A percentile compares a stretch with the other conserved stretches of the same genome.
Conservation (phyloP, 768 basidiomycete genomes). For the Pisolithus marmoratus region DNA sequence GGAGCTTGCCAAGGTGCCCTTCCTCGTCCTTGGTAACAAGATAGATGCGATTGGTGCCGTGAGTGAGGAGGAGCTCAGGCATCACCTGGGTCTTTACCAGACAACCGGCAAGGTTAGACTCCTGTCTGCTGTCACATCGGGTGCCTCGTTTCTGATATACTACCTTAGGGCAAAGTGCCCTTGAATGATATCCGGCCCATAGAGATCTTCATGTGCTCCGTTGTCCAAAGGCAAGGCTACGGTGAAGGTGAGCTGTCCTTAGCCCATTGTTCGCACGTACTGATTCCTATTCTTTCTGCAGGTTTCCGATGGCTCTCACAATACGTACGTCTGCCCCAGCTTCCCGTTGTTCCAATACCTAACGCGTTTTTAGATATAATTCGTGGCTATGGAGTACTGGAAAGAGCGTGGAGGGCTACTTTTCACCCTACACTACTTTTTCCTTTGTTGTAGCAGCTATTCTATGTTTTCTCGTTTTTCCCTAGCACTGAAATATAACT, state of each 20-base stretch:
- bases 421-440: no score
- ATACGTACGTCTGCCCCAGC: conserved; percentile 60
- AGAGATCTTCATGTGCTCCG: conserved; percentile 99
- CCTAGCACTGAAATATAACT: no score
- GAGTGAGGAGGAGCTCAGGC: conserved; percentile 94
- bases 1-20: conserved; percentile 91
- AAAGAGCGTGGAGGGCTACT: conserved; percentile 1
- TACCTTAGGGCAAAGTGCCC: conserved; percentile 85
- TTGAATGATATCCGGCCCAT: conserved; percentile 96
- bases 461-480: no score
- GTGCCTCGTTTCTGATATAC: conserved; percentile 3
- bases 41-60: conserved; percentile 98
- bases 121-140: neutral
- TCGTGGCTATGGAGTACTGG: neutral
- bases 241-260: conserved; percentile 65
- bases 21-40: conserved; percentile 98
- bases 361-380: conserved; percentile 21
- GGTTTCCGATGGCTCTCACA: conserved; percentile 96
- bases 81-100: conserved; percentile 92
- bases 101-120: conserved; percentile 93
- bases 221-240: conserved; percentile 97
- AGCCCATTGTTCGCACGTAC: conserved; percentile 3
- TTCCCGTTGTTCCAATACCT: conserved; percentile 1
- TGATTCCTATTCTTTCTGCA: conserved; percentile 19
- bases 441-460: no score